These are phyloP conservation scores for Leptomonas seymouri DNA, from an alignment of 208 protist genomes.

Conservation along the genomic window DNA sequence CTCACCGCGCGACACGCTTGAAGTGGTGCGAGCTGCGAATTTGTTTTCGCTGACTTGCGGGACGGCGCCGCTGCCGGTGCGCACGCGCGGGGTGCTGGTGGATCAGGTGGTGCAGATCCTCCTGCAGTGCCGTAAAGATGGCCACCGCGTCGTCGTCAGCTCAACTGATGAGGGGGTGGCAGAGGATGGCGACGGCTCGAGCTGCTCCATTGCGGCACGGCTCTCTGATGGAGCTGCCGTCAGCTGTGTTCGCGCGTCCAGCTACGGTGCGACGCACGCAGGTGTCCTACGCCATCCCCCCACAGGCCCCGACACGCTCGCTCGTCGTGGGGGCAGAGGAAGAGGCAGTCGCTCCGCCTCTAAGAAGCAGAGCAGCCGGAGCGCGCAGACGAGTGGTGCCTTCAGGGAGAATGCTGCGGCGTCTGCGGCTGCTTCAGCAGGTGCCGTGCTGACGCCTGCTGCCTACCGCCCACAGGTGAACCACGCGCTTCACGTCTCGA, in stretches of 20 bases:
- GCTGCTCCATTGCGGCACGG: not conserved
- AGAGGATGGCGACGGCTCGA: not conserved
- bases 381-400: too few species aligned
- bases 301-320: too few species aligned
- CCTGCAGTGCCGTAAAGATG: conserved; percentile 15
- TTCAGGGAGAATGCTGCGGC: too few species aligned
- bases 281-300: too few species aligned
- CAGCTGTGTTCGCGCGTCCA: not conserved
- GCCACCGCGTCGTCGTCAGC: conserved; percentile 17
- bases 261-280: not conserved
- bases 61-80: conserved; percentile 41
- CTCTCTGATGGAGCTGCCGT: conserved; percentile 2
- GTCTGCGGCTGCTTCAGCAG: not conserved
- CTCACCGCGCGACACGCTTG: conserved; percentile 46
- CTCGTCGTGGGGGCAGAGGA: too few species aligned
- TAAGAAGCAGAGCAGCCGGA: too few species aligned
- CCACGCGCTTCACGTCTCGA: conserved; percentile 8
- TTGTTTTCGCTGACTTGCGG: conserved; percentile 57
- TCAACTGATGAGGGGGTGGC: conserved; percentile 3
- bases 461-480: conserved; percentile 19
- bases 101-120: conserved; percentile 20
- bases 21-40: conserved; percentile 38
- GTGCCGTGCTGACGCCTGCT: conserved; percentile 19
- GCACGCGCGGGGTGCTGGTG: conserved; percentile 36
- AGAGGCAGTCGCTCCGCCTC: too few species aligned